Evolutionary conservation across 768 basidiomycete species (phyloP).

Genomic region (Lactifluus subvellereus): DNA sequence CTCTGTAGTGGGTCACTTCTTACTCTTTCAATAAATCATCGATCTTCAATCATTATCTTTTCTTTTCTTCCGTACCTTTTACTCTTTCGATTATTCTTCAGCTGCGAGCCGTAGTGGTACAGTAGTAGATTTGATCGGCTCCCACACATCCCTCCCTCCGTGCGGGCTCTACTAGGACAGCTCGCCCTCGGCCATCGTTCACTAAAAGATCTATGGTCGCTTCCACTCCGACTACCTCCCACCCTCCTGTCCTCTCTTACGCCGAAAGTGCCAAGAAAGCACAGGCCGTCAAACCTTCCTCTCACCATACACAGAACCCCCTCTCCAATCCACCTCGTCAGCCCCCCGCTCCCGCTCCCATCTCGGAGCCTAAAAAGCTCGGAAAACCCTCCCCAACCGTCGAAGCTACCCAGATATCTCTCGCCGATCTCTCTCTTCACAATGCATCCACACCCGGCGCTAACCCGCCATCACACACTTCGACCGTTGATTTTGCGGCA

Average conservation of each 20-base stretch:
- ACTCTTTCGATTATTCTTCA: too few relatives aligned
- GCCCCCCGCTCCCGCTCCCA: constrained; percentile 2
- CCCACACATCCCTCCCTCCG: constrained; percentile 2
- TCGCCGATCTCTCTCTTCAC: constrained; percentile 9
- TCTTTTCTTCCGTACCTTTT: too few relatives aligned
- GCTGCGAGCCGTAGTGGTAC: too few relatives aligned
- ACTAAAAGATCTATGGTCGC: constrained; percentile 30
- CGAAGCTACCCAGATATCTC: constrained; percentile 7
- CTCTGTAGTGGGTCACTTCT: too few relatives aligned
- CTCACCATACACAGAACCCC: constrained; percentile 17
- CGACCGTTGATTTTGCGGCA: constrained; percentile 5
- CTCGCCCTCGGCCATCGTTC: constrained; percentile 27
- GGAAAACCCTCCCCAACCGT: neutral
- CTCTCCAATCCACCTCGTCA: constrained; percentile 16
- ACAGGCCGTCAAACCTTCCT: constrained; percentile 29
- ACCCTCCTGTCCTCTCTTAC: constrained; percentile 47
- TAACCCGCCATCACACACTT: neutral
- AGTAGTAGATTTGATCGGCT: constrained; percentile 13
- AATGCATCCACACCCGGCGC: constrained; percentile 9
- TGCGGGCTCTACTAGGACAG: neutral
- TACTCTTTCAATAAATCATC: too few relatives aligned
- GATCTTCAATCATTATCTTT: too few relatives aligned
- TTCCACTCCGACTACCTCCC: constrained; percentile 28
- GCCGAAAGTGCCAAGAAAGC: constrained; percentile 37
- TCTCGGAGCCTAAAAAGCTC: constrained; percentile 5